Evolutionary conservation across 2,329 filamentous ascomycete species (phyloP).

Genomic region (Nemania abortiva): DNA sequence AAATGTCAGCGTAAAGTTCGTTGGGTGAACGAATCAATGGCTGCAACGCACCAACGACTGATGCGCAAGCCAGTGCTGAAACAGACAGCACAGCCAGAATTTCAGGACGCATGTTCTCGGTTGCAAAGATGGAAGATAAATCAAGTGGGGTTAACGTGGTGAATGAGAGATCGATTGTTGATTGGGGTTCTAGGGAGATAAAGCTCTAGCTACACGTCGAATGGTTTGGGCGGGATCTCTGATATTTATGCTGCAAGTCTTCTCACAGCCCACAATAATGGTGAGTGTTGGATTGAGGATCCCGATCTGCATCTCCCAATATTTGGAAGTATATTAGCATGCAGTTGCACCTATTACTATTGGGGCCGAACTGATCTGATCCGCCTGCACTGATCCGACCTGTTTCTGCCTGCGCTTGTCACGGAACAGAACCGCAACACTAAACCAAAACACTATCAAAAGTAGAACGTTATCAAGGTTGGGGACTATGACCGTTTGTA

Average conservation of each 20-base stretch:
- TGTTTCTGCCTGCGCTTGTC: too few relatives aligned
- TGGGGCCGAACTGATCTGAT: too few relatives aligned
- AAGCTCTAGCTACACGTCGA: not conserved
- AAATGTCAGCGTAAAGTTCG: not conserved
- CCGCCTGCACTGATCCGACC: too few relatives aligned
- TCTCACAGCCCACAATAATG: not conserved
- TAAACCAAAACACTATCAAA: too few relatives aligned
- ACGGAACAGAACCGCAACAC: too few relatives aligned
- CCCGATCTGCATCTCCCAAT: not conserved
- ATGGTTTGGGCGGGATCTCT: not conserved
- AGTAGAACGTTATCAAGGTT: too few relatives aligned
- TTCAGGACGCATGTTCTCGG: not conserved
- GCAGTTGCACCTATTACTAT: too few relatives aligned
- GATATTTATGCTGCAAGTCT: not conserved
- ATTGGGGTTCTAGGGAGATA: not conserved
- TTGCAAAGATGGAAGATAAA: constrained; percentile 5
- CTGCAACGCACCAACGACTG: not conserved
- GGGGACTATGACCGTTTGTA: too few relatives aligned
- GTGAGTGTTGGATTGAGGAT: not conserved
- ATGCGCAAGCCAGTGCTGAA: constrained; percentile 9
- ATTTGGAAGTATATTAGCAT: not conserved
- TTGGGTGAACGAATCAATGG: not conserved
- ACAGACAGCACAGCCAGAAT: constrained; percentile 3
- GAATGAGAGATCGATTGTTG: not conserved
- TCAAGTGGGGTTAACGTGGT: constrained; percentile 1